These are phyloP conservation scores for Pisolithus microcarpus DNA, from an alignment of 768 basidiomycete species.

Conservation along the genomic window DNA sequence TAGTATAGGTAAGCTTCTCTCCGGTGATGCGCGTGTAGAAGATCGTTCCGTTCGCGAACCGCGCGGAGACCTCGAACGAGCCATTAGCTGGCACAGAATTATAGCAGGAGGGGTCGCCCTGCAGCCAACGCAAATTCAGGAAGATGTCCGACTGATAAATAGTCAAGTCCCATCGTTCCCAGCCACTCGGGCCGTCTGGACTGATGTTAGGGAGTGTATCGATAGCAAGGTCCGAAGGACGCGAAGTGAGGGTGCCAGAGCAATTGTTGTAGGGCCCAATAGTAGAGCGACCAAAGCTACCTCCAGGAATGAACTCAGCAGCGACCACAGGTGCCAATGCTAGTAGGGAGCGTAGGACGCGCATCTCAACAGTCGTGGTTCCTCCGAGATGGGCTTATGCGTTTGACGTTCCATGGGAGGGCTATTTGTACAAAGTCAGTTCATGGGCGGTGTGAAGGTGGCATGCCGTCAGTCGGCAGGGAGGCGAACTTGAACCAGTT, in stretches of 20 bases:
- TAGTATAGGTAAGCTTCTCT: slow-evolving; percentile 6
- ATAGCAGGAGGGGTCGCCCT: slow-evolving; percentile 7
- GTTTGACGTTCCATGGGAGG: no score
- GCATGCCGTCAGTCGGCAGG: no score
- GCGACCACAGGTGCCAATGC: not conserved
- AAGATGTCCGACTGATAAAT: slow-evolving; percentile 9
- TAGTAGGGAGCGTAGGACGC: not conserved
- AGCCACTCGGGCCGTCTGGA: slow-evolving; percentile 1
- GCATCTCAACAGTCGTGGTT: not conserved
- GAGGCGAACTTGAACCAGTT: no score
- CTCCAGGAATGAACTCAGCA: slow-evolving; percentile 4
- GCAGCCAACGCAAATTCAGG: slow-evolving; percentile 8
- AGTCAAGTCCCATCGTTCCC: slow-evolving; percentile 9
- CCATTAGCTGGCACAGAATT: not conserved
- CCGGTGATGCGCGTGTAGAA: slow-evolving; percentile 1
- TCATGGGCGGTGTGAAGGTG: no score
- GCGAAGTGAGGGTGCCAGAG: slow-evolving; percentile 4
- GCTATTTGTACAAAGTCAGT: no score
- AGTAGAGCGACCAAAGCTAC: slow-evolving; percentile 7
- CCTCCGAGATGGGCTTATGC: no score
- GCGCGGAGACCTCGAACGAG: slow-evolving; percentile 8
- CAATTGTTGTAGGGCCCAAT: slow-evolving; percentile 13
- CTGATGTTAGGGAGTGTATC: slow-evolving; percentile 12
- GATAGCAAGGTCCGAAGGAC: slow-evolving; percentile 4
- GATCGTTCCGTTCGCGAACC: slow-evolving; percentile 6